Evolutionary conservation across 352 stramenopile genomes (phyloP), one percentile per base, ranked within the genome.

Genomic region (Pythium rhizo-oryzae): DNA sequence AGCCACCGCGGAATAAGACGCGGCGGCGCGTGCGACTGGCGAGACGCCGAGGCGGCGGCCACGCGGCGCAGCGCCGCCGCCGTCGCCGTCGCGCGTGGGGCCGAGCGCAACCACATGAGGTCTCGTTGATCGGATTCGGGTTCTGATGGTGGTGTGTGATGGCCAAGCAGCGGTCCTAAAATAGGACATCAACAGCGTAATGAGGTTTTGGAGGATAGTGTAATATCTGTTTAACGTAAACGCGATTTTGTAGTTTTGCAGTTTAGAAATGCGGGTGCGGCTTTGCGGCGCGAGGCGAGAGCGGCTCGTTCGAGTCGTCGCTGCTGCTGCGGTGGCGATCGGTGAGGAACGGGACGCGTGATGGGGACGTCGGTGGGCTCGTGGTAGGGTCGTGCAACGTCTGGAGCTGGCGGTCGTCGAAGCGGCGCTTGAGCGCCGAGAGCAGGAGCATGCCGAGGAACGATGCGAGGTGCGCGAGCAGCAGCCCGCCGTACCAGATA

Each of bases 401-500:
- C 51, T 25, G 30, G 44, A 9, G 13, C 33, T 53, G 21, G 37
- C 15, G 18, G 6, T 33, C 28, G 24, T 15, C 33, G 30, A 49
- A 47, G 24, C 16, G 16, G 13, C 43, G 21, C 61, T 91, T 91
- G 21, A 76, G 53, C 54, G 72, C 82, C 9, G 85, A 91, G 35
- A 90, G 37, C 28, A 75, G 37, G 35, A 86, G 74, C 43, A 89
- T 65, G 2, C 81, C 30, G 49, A 76, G 37, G 16, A 91, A 71
- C 2, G 69, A 70, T 16, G 70, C 33, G 23, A 88, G 51, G 67
- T 91, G 81, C 13, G 81, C 80, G 41, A 80, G 55, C 21, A 93
- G 65, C 25, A 91, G 47, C 7, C 82, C 79, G 7, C 70, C 77
- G 62, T 92, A 95, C 87, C 85, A 93, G 25, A 92, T 56, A 4